Conservation (phyloP, 148 eudicot genomes). For the Beta vulgaris region DNA sequence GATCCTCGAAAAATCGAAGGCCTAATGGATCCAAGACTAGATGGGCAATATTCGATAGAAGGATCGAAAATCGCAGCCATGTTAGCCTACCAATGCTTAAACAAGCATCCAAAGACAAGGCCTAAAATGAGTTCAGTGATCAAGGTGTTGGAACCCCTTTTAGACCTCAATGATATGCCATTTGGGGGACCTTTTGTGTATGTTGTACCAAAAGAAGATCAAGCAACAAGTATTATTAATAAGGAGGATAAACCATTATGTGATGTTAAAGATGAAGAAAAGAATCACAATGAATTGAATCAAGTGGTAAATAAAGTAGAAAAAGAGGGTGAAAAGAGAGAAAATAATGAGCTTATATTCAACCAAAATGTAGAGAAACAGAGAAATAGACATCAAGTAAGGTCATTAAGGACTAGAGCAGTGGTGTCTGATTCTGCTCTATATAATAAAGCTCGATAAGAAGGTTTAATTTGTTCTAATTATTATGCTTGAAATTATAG, state of each 20-base stretch:
- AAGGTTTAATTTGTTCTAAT: not conserved
- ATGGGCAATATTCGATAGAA: constrained; percentile 54
- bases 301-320: not conserved
- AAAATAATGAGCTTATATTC: not conserved
- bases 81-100: constrained; percentile 60
- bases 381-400: constrained; percentile 4
- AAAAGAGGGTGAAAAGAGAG: constrained; percentile 14
- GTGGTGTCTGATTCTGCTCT: constrained; percentile 33
- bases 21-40: constrained; percentile 63
- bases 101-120: constrained; percentile 42
- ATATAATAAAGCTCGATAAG: constrained; percentile 11
- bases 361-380: constrained; percentile 9
- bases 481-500: constrained; percentile 4
- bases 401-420: constrained; percentile 20
- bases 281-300: not conserved
- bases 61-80: constrained; percentile 60
- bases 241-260: constrained; percentile 14
- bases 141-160: constrained; percentile 38
- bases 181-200: constrained; percentile 37
- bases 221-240: not conserved
- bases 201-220: constrained; percentile 33
- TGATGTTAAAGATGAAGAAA: not conserved
- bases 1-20: constrained; percentile 45
- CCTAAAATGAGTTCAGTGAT: constrained; percentile 56
- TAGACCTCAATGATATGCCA: constrained; percentile 44